phyloP scores from a whole-genome alignment of 305 asterid species.

The Petunia hybrid region DNA sequence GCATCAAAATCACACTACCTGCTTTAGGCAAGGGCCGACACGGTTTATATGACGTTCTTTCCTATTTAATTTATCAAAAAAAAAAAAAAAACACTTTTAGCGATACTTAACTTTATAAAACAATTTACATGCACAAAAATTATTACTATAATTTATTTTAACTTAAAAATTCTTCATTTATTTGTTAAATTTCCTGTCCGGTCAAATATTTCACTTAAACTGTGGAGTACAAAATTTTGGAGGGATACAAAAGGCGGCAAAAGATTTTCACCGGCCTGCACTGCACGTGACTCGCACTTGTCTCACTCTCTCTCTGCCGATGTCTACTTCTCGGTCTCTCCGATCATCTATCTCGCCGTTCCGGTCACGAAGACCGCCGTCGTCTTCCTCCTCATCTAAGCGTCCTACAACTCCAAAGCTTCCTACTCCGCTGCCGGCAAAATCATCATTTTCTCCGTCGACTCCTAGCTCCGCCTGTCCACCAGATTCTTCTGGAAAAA shows the following conservation, averaged over 20 bases:
- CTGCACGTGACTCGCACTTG: conserved; percentile 40
- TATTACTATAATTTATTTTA: too few relatives aligned
- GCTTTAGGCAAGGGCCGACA: too few relatives aligned
- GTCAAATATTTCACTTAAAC: too few relatives aligned
- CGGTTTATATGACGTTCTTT: too few relatives aligned
- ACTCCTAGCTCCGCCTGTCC: conserved; percentile 27
- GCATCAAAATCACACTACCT: too few relatives aligned
- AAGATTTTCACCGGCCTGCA: conserved; percentile 41
- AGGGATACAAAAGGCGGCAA: conserved; percentile 62
- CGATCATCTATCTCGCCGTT: conserved; percentile 79
- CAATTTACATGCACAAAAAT: too few relatives aligned
- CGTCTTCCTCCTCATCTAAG: conserved; percentile 35
- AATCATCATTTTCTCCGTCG: conserved; percentile 35
- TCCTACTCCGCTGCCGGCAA: conserved; percentile 38
- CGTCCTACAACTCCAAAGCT: conserved; percentile 47
- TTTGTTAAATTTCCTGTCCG: too few relatives aligned
- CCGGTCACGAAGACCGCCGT: conserved; percentile 65
- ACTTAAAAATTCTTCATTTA: too few relatives aligned
- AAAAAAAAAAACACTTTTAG: too few relatives aligned
- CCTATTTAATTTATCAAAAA: too few relatives aligned
- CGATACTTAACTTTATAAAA: too few relatives aligned
- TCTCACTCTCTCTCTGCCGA: neutral
- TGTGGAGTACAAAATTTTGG: conserved; percentile 35
- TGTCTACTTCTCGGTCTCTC: conserved; percentile 52
- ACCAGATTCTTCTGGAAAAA: conserved; percentile 41